Base-by-base conservation (phyloP, 495 filamentous ascomycete genomes). In the Trichoderma orchidacearum region DNA sequence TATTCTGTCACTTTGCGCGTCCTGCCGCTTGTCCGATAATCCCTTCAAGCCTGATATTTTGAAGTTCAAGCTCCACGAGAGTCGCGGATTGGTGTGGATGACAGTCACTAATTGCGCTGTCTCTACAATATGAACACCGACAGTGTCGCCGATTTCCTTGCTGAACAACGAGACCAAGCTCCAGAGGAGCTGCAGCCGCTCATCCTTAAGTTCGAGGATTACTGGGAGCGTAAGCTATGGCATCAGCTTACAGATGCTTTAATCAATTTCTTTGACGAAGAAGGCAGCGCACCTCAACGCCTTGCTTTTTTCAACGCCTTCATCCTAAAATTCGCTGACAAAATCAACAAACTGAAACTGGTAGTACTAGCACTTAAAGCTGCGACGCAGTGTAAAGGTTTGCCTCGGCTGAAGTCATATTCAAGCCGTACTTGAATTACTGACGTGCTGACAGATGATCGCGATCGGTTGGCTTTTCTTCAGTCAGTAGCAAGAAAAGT, bases 191-290 rank as follows among this genome's bases (percentile, higher is more conserved):
- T 93, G 54, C 92, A 96, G 70, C 78, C 83, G 63, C 80, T 85
- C 63, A 90, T 96, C 73, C 81, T 97, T 61, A 84, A 84, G 59
- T 95, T 97, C 60, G 93, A 99, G 80, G 90, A 96, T 68, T 87
- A 80, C 70, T 97, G 93, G 94, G 93, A 99, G 75, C 86, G 93
- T 59, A 94, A 95, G 74, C 80, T 99, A 73, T 99, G 93, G 93
- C 94, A 99, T 72, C 90, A 99, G 71, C 90, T 99, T 52, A 99
- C 93, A 31, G 86, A 93, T 63, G 71, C 82, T 30, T 77, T 97
- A 55, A 76, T 97, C 59, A 82, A 93, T 57, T 96, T 90, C 76
- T 98, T 96, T 78, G 82, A 85, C 59, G 68, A 85, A 66, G 78
- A 83, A 53, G 83, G 85, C 66, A 96, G 90, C 70, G 85, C 80